Percentiles rank a stretch among this genome's conserved stretches.
Conservation (phyloP, 257 asterid species). For the Fraxinus pennsylvanica region DNA sequence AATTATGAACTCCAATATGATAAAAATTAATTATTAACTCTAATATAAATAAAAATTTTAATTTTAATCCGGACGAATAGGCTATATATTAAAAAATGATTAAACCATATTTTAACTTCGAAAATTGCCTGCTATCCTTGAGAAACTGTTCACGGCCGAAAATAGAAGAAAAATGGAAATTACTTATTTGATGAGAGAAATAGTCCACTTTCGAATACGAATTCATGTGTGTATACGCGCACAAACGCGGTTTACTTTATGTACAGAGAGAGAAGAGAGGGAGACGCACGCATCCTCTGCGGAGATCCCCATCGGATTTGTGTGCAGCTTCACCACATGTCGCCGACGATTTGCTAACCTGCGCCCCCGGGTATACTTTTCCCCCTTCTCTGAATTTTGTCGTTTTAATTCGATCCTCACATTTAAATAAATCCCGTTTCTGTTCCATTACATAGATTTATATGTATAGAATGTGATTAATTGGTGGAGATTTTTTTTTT, state of each 20-base stretch:
- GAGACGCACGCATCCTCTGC: background rate
- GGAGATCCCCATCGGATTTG: background rate
- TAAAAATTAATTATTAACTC: too few relatives aligned
- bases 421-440: background rate
- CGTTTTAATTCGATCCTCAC: background rate
- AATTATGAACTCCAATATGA: too few relatives aligned
- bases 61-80: too few relatives aligned
- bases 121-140: background rate
- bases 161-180: conserved; percentile 1
- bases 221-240: background rate
- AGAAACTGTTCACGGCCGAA: background rate
- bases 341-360: conserved; percentile 1
- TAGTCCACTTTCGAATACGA: background rate
- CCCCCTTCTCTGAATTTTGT: background rate
- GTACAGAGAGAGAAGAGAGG: background rate
- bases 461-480: too few relatives aligned
- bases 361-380: background rate
- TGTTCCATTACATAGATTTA: background rate
- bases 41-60: too few relatives aligned
- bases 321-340: background rate
- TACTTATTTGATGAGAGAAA: background rate
- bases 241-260: background rate
- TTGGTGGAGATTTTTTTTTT: background rate
- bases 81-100: too few relatives aligned
- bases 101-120: background rate